These are phyloP conservation scores for Bromus sterilis DNA, from an alignment of 176 grass and related monocot species.

Conservation along the genomic window DNA sequence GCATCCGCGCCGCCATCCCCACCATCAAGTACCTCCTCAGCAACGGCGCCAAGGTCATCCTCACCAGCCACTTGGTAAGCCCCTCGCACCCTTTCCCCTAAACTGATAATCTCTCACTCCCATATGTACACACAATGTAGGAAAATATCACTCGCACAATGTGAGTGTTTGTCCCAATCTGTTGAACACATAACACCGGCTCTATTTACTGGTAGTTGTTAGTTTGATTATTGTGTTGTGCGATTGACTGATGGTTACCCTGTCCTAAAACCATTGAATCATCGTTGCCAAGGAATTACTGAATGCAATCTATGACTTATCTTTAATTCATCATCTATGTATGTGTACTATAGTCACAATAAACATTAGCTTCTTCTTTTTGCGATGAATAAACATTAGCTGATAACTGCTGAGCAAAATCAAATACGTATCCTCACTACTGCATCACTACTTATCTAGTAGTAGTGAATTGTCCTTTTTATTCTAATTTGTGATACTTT, in stretches of 20 bases:
- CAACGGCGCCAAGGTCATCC: conserved; percentile 69
- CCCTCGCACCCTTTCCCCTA: neutral
- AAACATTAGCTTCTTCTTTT: neutral
- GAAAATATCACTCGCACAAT: neutral
- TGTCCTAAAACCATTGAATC: neutral
- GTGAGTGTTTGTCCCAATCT: neutral
- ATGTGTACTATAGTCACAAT: neutral
- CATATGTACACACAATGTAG: conserved; percentile 1
- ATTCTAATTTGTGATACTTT: neutral
- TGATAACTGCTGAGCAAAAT: neutral
- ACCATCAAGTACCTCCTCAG: conserved; percentile 58
- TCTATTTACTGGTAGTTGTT: neutral
- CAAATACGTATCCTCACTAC: neutral
- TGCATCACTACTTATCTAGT: neutral
- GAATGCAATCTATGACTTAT: neutral
- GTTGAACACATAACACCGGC: neutral
- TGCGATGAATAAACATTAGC: neutral
- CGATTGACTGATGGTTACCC: neutral
- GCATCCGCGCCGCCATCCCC: conserved; percentile 59
- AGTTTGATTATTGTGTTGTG: neutral
- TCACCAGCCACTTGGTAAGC: conserved; percentile 64
- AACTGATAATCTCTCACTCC: neutral
- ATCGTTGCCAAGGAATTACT: neutral
- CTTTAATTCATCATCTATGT: neutral
- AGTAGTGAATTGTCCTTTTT: neutral